phyloP scores from a whole-genome alignment of 176 grass and related monocot species.

The barley (Hordeum vulgare) region DNA sequence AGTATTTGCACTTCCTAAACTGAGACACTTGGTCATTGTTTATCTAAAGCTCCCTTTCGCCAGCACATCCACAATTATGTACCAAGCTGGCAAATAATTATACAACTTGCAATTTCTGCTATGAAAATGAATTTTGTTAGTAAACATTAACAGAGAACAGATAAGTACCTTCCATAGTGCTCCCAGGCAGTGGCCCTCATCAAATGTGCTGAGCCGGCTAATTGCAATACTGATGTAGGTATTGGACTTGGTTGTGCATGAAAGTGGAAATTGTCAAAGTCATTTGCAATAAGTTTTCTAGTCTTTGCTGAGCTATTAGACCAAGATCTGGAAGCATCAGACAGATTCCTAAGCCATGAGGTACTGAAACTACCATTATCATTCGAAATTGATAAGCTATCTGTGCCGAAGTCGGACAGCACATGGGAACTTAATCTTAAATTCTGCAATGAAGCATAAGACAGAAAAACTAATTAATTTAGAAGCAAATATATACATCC shows the following conservation, averaged over 20 bases:
- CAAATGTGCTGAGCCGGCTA: constrained; percentile 75
- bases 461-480: constrained; percentile 15
- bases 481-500: neutral
- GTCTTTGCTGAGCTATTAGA: constrained; percentile 25
- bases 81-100: neutral
- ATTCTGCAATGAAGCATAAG: constrained; percentile 44
- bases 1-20: constrained; percentile 4
- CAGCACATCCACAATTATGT: neutral
- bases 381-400: constrained; percentile 55
- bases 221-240: constrained; percentile 75
- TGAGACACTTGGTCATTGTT: neutral
- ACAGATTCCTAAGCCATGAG: constrained; percentile 82
- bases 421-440: constrained; percentile 71
- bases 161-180: constrained; percentile 81
- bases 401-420: constrained; percentile 75
- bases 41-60: neutral
- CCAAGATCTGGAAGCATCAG: constrained; percentile 35
- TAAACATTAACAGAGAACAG: constrained; percentile 24
- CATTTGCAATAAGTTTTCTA: constrained; percentile 47
- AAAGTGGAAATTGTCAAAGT: constrained; percentile 79
- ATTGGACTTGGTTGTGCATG: constrained; percentile 78
- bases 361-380: constrained; percentile 96
- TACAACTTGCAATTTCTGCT: neutral
- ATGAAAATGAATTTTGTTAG: neutral
- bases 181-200: constrained; percentile 92